Conservation (phyloP, 2,329 filamentous ascomycete genomes). For the Monosporascus sp. region DNA sequence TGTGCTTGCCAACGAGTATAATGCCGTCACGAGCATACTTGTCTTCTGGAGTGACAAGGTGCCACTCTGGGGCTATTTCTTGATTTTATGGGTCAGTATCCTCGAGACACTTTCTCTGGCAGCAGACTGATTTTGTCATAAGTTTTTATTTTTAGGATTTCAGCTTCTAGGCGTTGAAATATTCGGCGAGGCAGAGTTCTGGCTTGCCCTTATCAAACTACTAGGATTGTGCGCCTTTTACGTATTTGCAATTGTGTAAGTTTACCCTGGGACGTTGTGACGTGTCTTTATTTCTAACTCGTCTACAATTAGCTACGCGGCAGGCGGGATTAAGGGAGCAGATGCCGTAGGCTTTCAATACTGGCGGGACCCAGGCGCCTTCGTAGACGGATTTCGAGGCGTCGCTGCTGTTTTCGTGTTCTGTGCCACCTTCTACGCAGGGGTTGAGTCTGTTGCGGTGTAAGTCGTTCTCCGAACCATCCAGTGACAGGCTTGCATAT, state of each 20-base stretch:
- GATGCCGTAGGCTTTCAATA: slow-evolving; percentile 63
- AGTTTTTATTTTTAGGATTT: slow-evolving; percentile 56
- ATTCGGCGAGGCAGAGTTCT: slow-evolving; percentile 77
- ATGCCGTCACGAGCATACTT: slow-evolving; percentile 61
- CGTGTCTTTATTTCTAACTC: slow-evolving; percentile 4
- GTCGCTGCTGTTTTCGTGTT: slow-evolving; percentile 64
- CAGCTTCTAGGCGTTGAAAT: slow-evolving; percentile 68
- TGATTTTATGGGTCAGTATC: slow-evolving; percentile 61
- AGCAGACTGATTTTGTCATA: slow-evolving; percentile 9
- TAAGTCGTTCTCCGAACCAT: slow-evolving; percentile 51
- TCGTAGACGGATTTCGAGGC: slow-evolving; percentile 62
- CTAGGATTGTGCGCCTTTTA: slow-evolving; percentile 66
- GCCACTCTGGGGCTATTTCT: slow-evolving; percentile 63
- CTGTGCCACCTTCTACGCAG: slow-evolving; percentile 66
- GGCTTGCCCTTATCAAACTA: slow-evolving; percentile 70
- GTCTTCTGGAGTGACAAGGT: slow-evolving; percentile 59
- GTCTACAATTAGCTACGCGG: slow-evolving; percentile 46
- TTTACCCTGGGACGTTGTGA: background rate
- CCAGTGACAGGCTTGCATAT: too few species aligned
- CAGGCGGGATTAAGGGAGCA: slow-evolving; percentile 59
- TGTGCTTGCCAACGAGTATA: slow-evolving; percentile 67
- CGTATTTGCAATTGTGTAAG: slow-evolving; percentile 62
- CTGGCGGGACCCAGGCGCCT: slow-evolving; percentile 67
- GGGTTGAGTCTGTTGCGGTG: slow-evolving; percentile 54
- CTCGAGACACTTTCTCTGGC: background rate